Evolutionary conservation across 108 stramenopile genomes (phyloP), one percentile per base, ranked within the genome.

Genomic region (Pseudonitzschia pungens): DNA sequence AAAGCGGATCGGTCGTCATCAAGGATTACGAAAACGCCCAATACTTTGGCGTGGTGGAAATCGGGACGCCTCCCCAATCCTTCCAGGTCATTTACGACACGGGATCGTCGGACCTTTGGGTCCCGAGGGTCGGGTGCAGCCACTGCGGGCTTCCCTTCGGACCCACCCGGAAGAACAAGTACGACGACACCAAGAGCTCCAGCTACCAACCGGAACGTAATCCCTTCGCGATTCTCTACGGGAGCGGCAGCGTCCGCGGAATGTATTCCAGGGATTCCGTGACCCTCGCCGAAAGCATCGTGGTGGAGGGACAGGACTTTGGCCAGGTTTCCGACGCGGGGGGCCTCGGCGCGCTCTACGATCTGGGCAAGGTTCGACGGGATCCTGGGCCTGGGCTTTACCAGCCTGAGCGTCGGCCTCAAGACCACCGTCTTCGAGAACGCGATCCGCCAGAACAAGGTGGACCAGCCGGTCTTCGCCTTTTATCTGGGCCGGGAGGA

Each of bases 91-190:
- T 99, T 65, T 98, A 96, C 76, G 99, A 99, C 75, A 98, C 98
- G 4, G 99, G 99, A 31, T 95, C 92, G 24, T 82, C 88, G 53
- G 96, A 99, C 79, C 83, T 99, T n/a, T 99, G 99, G 99, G 94
- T 99, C 2, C 96, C 99, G 33, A 80, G 86, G 36, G 82, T 76
- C 32, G 78, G 85, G n/a, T 98, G 98, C 83, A 71, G 65, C 31
- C 81, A 84, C 50, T 86, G 84, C 74, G 84, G 83, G 18, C 52
- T 77, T 51, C 80, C 82, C 22, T 76, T 83, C 52, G 70, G 86
- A 75, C 86, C 78, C 45, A 65, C 72, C 41, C n/a, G n/a, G n/a
- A 90, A 90, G 73, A 45, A 67, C 80, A 90, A 90, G 77, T 90
- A 90, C 72, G 77, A 90, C 65, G 81, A 82, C 58, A 68, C 57